Evolutionary conservation across 1,284 basidiomycete species (phyloP).

Genomic region (Moesziomyces globuligerus): DNA sequence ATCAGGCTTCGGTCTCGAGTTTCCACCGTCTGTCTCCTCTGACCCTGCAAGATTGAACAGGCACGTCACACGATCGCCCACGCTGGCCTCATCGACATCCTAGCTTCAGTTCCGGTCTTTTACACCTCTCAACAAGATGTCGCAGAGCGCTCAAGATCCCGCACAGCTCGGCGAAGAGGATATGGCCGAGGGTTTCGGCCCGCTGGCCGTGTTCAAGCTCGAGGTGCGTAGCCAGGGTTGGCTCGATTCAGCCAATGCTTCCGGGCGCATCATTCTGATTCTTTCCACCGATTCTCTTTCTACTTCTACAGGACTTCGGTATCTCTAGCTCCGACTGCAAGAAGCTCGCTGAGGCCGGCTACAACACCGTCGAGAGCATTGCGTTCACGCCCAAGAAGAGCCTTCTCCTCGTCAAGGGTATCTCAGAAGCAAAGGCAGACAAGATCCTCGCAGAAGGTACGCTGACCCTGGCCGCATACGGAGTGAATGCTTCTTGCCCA

Average conservation of each 20-base stretch:
- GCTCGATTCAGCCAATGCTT: neutral
- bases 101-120: neutral
- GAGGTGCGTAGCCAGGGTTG: constrained; percentile 38
- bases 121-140: constrained; percentile 12
- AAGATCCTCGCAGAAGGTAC: constrained; percentile 91
- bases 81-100: neutral
- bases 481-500: neutral
- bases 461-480: constrained; percentile 60
- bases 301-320: constrained; percentile 77
- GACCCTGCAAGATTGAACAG: no score
- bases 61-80: neutral
- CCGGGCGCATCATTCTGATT: neutral
- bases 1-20: no score
- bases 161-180: constrained; percentile 44
- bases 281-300: neutral
- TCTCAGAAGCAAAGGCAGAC: constrained; percentile 97
- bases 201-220: constrained; percentile 58
- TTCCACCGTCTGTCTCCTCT: no score
- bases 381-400: constrained; percentile 97
- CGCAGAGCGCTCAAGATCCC: constrained; percentile 31
- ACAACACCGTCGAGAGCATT: constrained; percentile 93
- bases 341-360: constrained; percentile 92
- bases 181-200: constrained; percentile 53
- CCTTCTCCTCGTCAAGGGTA: constrained; percentile 91
- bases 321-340: constrained; percentile 92